Evolutionary conservation across 1,284 basidiomycete genomes (phyloP), one percentile per base, ranked within the genome.

Genomic region (Takashimella tepidaria): DNA sequence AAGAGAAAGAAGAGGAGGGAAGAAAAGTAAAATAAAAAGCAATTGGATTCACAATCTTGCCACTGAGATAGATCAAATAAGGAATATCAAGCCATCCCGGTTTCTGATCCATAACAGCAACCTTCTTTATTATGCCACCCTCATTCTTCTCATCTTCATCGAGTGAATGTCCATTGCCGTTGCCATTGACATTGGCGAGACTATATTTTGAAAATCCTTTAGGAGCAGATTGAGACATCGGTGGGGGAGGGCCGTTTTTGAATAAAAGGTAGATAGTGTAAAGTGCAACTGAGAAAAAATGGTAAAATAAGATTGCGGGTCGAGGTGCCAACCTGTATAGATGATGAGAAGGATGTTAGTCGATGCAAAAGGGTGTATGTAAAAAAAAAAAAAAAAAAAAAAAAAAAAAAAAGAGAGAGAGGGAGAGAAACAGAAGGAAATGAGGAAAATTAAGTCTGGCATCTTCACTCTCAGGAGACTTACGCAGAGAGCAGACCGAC

Each of bases 241-340:
- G 25, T 5, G 56, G 50, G 1, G 74, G 76, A 8, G 76, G 79
- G 41, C 86, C 83, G 58, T 85, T 83, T 4, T 83, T 84, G 75
- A 96, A 90, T 72, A 96, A 80, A 43, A 88, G 79, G 81, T 84
- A 95, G 66, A 95, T 89, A 11, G 87, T 84, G 77, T 96, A 98
- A 60, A 99, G 83, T 0, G 95, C 95, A 58, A 99, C 95, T 23
- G 82, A 79, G 80, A 96, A 98, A 78, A 98, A 98, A 79, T 98
- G 95, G 64, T 83, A 84, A 64, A 88, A 85, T 23, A 99, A 84
- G 41, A 91, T 76, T 23, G 83, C 60, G 0, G 91, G 90, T 20
- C 86, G 85, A 1, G 89, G 87, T 2, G 83, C 80, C 51, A 95
- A 66, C 10, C 77, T 76, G 46, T 12, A n/a, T n/a, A n/a, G n/a